Evolutionary conservation across 2,329 filamentous ascomycete species (phyloP).

Genomic region (Sordariomycetes sp.): DNA sequence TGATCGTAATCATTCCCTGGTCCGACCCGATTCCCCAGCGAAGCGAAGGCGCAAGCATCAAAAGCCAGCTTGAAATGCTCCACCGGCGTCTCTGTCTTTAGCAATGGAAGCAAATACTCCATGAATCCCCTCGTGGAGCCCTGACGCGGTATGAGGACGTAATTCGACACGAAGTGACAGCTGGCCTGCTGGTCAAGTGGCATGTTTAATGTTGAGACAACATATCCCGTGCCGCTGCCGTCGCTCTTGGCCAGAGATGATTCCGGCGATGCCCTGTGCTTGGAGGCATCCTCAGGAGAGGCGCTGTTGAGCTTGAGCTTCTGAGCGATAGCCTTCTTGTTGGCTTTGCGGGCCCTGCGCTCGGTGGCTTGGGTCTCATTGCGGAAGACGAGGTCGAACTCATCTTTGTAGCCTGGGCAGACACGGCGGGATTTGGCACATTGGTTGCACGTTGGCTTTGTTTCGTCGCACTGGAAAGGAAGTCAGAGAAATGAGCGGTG

Average conservation of each 20-base stretch:
- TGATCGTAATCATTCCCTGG: slow-evolving; percentile 21
- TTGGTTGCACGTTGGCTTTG: slow-evolving; percentile 55
- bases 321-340: slow-evolving; percentile 32
- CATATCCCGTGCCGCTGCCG: background rate
- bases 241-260: too few species aligned
- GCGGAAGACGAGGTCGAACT: slow-evolving; percentile 64
- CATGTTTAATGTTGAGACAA: slow-evolving; percentile 21
- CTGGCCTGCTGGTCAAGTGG: slow-evolving; percentile 45
- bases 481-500: background rate
- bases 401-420: slow-evolving; percentile 61
- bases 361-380: slow-evolving; percentile 64
- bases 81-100: slow-evolving; percentile 32
- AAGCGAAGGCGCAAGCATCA: slow-evolving; percentile 48
- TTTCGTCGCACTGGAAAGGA: slow-evolving; percentile 53
- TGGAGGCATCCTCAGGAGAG: background rate
- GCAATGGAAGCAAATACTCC: slow-evolving; percentile 48
- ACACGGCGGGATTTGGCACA: slow-evolving; percentile 53
- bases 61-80: slow-evolving; percentile 48
- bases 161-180: slow-evolving; percentile 54
- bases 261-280: background rate
- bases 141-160: slow-evolving; percentile 42
- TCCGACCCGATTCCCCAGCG: slow-evolving; percentile 41
- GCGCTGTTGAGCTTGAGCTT: slow-evolving; percentile 17
- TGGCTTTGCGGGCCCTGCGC: slow-evolving; percentile 48
- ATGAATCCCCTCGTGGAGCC: slow-evolving; percentile 45